Base-by-base conservation (phyloP, 768 basidiomycete species). In the Kwoniella dendrophila region DNA sequence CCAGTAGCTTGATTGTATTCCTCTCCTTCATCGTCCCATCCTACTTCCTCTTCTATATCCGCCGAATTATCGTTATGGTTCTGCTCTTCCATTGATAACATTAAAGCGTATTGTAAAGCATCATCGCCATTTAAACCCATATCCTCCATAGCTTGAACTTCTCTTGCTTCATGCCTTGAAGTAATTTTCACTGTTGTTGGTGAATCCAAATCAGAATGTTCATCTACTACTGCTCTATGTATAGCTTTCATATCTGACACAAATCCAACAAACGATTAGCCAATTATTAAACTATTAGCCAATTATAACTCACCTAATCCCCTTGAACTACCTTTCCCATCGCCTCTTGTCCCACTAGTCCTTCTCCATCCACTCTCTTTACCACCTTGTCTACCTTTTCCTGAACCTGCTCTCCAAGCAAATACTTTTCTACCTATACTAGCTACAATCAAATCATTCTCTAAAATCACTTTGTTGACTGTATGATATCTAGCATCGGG, bases 401-500 rank as follows among this genome's bases (percentile, higher is more conserved):
- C 66, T 20, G 61, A 66, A 11, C 76, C 76, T 1, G 76, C 76
- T 27, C 70, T 47, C 76, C 76, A 78, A 22, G 68, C 71, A 24
- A 76, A 64, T 11, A 78, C 68, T 33, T 67, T 66, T 22, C 60
- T 45, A 10, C 76, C 76, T 33, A 78, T 64, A 27, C 56, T 57
- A 16, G 76, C 76, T 4, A 75, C 73, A 27, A 75, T 59, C 55
- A 78, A 64, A 51, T 78, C 76, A 33, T 75, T 69, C 57, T 76
- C 76, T 22, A 78, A 62, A 27, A 76, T 64, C 41, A 78, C 66
- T 26, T 72, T 64, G 58, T 78, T 78, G 16, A 71, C 66, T 3
- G 71, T 71, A 44, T 73, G 67, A 36, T 56, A 64, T 41, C 54
- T 29, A 18, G 72, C 64, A 12, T 66, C 62, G 16, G 53, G 62